Conservation (phyloP, 257 asterid genomes). For the Capsicum pubescens region DNA sequence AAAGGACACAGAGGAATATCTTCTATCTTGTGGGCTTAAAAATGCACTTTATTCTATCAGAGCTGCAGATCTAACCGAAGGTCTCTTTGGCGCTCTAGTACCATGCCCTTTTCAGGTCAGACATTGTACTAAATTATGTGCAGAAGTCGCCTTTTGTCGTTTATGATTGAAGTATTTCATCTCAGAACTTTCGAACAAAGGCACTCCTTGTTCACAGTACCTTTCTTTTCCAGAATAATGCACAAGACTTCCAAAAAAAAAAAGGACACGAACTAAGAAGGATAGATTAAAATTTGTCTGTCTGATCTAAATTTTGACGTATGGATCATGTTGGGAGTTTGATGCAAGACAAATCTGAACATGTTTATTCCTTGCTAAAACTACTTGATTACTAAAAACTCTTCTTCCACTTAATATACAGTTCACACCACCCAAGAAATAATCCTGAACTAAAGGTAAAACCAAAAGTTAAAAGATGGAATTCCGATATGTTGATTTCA, state of each 20-base stretch:
- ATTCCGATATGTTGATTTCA: background rate
- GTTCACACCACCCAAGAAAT: background rate
- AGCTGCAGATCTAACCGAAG: conserved; percentile 76
- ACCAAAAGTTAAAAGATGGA: background rate
- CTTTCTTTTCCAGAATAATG: background rate
- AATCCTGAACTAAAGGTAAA: background rate
- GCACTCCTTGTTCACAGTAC: background rate
- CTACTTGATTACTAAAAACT: conserved; percentile 17
- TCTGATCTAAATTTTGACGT: background rate
- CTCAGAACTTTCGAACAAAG: conserved; percentile 11
- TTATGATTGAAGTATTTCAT: background rate
- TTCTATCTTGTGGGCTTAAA: conserved; percentile 80
- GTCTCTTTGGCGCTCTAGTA: conserved; percentile 78
- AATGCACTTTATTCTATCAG: conserved; percentile 84
- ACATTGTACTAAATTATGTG: conserved; percentile 25
- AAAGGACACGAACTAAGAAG: background rate
- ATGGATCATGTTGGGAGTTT: background rate
- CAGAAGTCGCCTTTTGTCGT: conserved; percentile 14
- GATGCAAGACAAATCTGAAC: conserved; percentile 10
- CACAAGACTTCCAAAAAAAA: background rate
- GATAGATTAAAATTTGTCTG: background rate
- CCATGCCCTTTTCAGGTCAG: conserved; percentile 78
- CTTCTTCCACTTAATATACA: background rate
- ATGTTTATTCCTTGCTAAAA: background rate
- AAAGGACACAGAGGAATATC: conserved; percentile 87